Conservation (phyloP, 2,329 filamentous ascomycete species). For the Calonectria pteridis region DNA sequence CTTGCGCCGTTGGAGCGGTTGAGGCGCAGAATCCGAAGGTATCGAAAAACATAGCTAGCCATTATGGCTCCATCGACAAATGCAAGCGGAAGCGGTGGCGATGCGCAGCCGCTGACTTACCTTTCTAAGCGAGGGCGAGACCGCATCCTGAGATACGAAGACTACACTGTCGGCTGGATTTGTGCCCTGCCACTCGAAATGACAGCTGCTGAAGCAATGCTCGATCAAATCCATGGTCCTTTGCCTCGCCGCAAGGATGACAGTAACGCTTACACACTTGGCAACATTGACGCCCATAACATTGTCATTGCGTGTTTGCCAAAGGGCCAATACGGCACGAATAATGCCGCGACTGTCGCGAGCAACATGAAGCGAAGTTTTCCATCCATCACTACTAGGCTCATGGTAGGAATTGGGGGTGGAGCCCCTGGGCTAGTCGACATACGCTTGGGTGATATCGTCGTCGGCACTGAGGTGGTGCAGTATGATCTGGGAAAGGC, state of each 20-base stretch:
- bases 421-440: constrained; percentile 32
- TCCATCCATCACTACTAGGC: constrained; percentile 30
- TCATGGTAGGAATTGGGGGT: constrained; percentile 44
- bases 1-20: no score
- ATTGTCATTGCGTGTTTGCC: constrained; percentile 44
- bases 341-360: constrained; percentile 41
- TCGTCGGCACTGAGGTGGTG: constrained; percentile 41
- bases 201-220: constrained; percentile 43
- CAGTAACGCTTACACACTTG: constrained; percentile 41
- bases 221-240: constrained; percentile 39
- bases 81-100: no score
- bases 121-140: constrained; percentile 9
- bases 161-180: constrained; percentile 50
- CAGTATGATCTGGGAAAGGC: constrained; percentile 43
- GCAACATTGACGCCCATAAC: constrained; percentile 38
- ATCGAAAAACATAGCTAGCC: no score
- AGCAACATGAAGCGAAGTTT: constrained; percentile 54
- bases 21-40: no score
- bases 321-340: constrained; percentile 32
- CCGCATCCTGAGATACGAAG: neutral
- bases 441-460: constrained; percentile 41
- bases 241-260: constrained; percentile 26
- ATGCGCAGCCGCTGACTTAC: no score
- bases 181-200: constrained; percentile 45
- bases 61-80: no score